phyloP scores from a whole-genome alignment of 768 basidiomycete species.

The Kwoniella sp. region DNA sequence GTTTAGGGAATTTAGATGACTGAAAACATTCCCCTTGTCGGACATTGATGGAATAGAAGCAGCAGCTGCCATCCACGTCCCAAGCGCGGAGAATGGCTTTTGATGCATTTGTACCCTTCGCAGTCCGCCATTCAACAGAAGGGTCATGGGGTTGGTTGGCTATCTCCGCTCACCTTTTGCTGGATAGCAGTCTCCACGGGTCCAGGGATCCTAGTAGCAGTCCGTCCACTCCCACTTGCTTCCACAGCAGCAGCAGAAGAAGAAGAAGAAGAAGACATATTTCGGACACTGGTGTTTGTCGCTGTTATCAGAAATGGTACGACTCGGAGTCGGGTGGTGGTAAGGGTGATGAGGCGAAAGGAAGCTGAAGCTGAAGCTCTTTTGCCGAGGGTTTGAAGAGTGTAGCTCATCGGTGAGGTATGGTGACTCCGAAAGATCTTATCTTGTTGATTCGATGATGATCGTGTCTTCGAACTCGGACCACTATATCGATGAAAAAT shows the following conservation, averaged over 20 bases:
- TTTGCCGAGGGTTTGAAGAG: background rate
- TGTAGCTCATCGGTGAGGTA: background rate
- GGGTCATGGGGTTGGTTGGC: too few species aligned
- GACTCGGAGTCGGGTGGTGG: background rate
- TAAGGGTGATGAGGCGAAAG: background rate
- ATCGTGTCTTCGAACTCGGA: too few species aligned
- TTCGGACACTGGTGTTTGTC: background rate
- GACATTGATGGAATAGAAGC: too few species aligned
- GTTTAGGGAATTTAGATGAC: too few species aligned
- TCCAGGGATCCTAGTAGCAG: constrained; percentile 43
- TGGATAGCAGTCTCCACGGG: constrained; percentile 55
- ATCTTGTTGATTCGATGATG: too few species aligned
- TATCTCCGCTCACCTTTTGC: constrained; percentile 44
- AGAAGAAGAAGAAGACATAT: background rate
- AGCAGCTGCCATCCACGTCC: too few species aligned
- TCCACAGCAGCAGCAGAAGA: background rate
- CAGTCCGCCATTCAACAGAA: too few species aligned
- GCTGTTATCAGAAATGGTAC: background rate
- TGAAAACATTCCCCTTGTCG: too few species aligned
- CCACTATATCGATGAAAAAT: too few species aligned
- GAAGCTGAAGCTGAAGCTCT: background rate
- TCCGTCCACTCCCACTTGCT: background rate
- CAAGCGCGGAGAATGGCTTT: too few species aligned
- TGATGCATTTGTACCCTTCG: too few species aligned
- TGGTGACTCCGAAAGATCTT: background rate